A percentile compares a stretch with the other conserved stretches of the same genome.
Evolutionary conservation across 345 rosid genomes (phyloP).

Genomic region (Hibiscus trionum): DNA sequence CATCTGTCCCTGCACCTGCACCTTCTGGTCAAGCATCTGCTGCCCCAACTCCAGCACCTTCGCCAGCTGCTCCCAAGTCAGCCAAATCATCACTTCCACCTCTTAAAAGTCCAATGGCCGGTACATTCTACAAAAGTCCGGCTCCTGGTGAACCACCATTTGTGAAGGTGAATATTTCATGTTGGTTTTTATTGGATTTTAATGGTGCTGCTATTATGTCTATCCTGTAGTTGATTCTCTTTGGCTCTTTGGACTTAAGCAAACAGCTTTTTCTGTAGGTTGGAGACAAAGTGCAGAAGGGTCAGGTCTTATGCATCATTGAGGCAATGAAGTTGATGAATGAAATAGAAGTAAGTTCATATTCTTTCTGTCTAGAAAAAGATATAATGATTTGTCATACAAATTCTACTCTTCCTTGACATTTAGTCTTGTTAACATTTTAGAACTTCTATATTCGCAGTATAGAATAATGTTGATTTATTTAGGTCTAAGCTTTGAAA

Average conservation of each 20-base stretch:
- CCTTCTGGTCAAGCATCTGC: constrained; percentile 34
- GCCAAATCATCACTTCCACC: constrained; percentile 60
- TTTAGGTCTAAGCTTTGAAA: background rate
- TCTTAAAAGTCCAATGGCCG: constrained; percentile 86
- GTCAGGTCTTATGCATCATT: constrained; percentile 75
- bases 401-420: background rate
- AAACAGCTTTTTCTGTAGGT: constrained; percentile 33
- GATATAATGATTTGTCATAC: background rate
- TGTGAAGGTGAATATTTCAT: constrained; percentile 53
- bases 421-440: background rate
- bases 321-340: constrained; percentile 98
- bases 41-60: constrained; percentile 33
- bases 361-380: background rate
- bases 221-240: background rate
- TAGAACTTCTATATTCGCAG: background rate
- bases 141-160: constrained; percentile 76
- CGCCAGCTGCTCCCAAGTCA: constrained; percentile 38
- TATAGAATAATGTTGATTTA: background rate
- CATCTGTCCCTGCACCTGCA: constrained; percentile 30
- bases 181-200: constrained; percentile 6
- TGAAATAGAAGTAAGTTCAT: constrained; percentile 69
- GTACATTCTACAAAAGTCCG: constrained; percentile 76
- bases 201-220: constrained; percentile 2
- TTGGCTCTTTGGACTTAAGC: background rate
- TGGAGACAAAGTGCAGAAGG: constrained; percentile 94